These are phyloP conservation scores for Ganoderma lingzhi DNA, from an alignment of 1,284 basidiomycete genomes.

Conservation along the genomic window DNA sequence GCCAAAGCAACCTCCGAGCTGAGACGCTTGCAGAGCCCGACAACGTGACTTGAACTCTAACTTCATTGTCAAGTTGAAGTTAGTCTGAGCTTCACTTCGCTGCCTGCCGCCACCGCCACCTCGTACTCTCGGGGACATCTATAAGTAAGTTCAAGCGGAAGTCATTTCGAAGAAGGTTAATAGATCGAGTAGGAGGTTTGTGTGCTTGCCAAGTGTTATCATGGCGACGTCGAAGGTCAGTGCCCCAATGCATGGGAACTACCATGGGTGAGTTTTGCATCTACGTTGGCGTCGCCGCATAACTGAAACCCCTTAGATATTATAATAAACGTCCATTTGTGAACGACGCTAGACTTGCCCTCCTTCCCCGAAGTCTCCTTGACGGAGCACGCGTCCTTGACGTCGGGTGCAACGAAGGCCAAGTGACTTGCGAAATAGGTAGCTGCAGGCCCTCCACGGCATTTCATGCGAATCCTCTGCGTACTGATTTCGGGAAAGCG, in stretches of 20 bases:
- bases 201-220: too few species aligned
- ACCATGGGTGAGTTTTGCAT: constrained; percentile 56
- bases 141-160: neutral
- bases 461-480: neutral
- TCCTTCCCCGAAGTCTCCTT: constrained; percentile 65
- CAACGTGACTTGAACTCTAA: constrained; percentile 3
- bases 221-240: constrained; percentile 7
- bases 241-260: constrained; percentile 67
- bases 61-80: neutral
- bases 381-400: constrained; percentile 70
- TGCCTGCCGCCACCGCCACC: neutral
- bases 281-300: neutral
- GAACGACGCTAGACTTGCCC: constrained; percentile 65
- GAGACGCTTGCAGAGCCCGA: neutral
- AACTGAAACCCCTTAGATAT: constrained; percentile 55
- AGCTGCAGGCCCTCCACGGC: neutral
- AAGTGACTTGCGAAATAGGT: constrained; percentile 86
- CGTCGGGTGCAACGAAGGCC: constrained; percentile 86
- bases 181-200: neutral
- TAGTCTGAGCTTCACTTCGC: neutral
- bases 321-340: constrained; percentile 71
- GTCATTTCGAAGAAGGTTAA: neutral
- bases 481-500: constrained; percentile 48
- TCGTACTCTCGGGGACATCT: neutral
- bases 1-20: neutral